phyloP scores from a whole-genome alignment of 2,329 filamentous ascomycete genomes.

The Emericellopsis cladophorae region DNA sequence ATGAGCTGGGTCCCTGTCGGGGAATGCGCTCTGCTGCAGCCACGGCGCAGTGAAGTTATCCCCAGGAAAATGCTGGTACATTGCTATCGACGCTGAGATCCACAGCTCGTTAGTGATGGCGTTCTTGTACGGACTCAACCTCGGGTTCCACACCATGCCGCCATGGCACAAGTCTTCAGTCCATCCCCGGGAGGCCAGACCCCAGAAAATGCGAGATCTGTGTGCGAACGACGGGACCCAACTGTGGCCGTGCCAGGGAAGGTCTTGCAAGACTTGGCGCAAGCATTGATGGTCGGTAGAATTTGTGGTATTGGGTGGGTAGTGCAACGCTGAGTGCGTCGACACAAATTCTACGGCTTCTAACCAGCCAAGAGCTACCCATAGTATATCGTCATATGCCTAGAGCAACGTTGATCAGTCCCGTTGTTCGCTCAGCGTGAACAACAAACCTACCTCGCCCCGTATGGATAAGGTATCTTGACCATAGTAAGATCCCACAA shows the following conservation, averaged over 20 bases:
- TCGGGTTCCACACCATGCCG: conserved; percentile 85
- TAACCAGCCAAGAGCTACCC: conserved; percentile 88
- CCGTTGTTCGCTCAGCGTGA: background rate
- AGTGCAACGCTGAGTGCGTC: conserved; percentile 54
- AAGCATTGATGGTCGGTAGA: conserved; percentile 3
- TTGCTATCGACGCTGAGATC: conserved; percentile 70
- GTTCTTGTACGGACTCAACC: conserved; percentile 78
- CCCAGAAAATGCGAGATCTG: conserved; percentile 75
- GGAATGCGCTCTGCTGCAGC: conserved; percentile 11
- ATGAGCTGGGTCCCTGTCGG: conserved; percentile 45
- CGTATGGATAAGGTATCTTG: conserved; percentile 68
- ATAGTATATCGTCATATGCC: conserved; percentile 89
- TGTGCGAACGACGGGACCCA: conserved; percentile 72
- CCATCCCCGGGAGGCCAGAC: conserved; percentile 69
- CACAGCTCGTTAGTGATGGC: conserved; percentile 90
- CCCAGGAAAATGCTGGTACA: conserved; percentile 84
- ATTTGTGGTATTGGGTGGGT: conserved; percentile 18
- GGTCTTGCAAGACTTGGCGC: conserved; percentile 14
- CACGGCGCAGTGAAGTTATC: conserved; percentile 65
- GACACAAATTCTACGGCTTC: conserved; percentile 68
- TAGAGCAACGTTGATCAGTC: conserved; percentile 16
- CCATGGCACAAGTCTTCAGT: conserved; percentile 69
- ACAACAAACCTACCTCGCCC: conserved; percentile 28
- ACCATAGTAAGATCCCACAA: conserved; percentile 70
- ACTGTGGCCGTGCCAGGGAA: conserved; percentile 62